phyloP scores from a whole-genome alignment of 208 protist genomes.

The Phytomonas sp. region DNA sequence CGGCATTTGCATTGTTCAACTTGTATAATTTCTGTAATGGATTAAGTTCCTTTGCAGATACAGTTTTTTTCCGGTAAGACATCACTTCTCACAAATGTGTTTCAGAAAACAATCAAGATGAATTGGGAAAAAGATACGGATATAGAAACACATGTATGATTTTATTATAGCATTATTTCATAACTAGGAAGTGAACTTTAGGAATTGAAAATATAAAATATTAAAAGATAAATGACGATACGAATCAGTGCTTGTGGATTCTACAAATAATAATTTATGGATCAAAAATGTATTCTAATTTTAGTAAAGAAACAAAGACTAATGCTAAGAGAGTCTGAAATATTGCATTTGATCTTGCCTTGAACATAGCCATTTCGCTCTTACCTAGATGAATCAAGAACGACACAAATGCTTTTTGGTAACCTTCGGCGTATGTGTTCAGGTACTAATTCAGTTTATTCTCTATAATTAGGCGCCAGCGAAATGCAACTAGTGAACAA shows the following conservation, averaged over 20 bases:
- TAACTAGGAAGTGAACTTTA: not conserved
- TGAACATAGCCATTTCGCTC: not conserved
- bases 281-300: not conserved
- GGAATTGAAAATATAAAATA: not conserved
- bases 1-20: conserved; percentile 40
- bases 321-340: not conserved
- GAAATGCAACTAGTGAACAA: not conserved
- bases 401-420: not conserved
- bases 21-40: conserved; percentile 44
- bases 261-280: not conserved
- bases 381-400: not conserved
- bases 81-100: not conserved
- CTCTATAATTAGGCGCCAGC: not conserved
- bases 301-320: not conserved
- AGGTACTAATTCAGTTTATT: not conserved
- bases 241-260: not conserved
- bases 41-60: conserved; percentile 4
- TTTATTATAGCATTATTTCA: not conserved
- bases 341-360: not conserved
- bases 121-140: conserved; percentile 11
- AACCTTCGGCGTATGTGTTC: not conserved
- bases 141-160: conserved; percentile 3
- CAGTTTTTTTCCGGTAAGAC: conserved; percentile 6
- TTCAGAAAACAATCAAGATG: conserved; percentile 12
- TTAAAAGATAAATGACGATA: not conserved